A percentile compares a stretch with the other conserved stretches of the same genome.
phyloP scores from a whole-genome alignment of 805 yeast genomes.

The Ogataea kodamae region DNA sequence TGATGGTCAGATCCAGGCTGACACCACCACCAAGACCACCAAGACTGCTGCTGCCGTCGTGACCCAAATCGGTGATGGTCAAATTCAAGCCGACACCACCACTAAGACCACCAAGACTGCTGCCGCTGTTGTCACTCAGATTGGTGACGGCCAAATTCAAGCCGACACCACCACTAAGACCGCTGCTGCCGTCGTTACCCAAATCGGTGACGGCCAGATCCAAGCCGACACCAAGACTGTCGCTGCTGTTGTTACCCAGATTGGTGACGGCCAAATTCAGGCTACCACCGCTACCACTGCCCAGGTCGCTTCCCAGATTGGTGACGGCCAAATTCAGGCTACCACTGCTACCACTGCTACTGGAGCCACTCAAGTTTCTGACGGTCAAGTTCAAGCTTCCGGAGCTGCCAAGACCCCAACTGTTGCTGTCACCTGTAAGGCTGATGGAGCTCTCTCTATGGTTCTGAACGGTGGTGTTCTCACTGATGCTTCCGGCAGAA shows the following conservation, averaged over 20 bases:
- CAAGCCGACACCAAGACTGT: slow-evolving; percentile 31
- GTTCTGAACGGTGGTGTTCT: slow-evolving; percentile 39
- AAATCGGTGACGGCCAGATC: slow-evolving; percentile 8
- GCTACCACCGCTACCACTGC: slow-evolving; percentile 36
- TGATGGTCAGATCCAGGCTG: slow-evolving; percentile 32
- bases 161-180: slow-evolving; percentile 26
- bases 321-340: slow-evolving; percentile 46
- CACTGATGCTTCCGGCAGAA: slow-evolving; percentile 48
- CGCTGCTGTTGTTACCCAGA: slow-evolving; percentile 31
- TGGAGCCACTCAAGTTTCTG: slow-evolving; percentile 38
- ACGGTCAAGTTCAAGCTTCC: slow-evolving; percentile 45
- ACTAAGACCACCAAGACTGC: slow-evolving; percentile 17
- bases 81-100: slow-evolving; percentile 36
- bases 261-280: slow-evolving; percentile 49
- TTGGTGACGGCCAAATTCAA: slow-evolving; percentile 40
- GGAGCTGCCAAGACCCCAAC: slow-evolving; percentile 27
- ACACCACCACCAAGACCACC: slow-evolving; percentile 31
- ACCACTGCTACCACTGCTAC: slow-evolving; percentile 35
- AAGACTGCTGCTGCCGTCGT: slow-evolving; percentile 13
- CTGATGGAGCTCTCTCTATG: slow-evolving; percentile 41
- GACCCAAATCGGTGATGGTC: slow-evolving; percentile 45
- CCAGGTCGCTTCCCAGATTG: slow-evolving; percentile 35
- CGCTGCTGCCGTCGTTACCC: slow-evolving; percentile 27
- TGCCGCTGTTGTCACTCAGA: slow-evolving; percentile 31
- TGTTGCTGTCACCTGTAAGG: slow-evolving; percentile 31